A percentile compares a stretch with the other conserved stretches of the same genome.
phyloP scores from a whole-genome alignment of 805 yeast species.

The Saturnispora hagleri region DNA sequence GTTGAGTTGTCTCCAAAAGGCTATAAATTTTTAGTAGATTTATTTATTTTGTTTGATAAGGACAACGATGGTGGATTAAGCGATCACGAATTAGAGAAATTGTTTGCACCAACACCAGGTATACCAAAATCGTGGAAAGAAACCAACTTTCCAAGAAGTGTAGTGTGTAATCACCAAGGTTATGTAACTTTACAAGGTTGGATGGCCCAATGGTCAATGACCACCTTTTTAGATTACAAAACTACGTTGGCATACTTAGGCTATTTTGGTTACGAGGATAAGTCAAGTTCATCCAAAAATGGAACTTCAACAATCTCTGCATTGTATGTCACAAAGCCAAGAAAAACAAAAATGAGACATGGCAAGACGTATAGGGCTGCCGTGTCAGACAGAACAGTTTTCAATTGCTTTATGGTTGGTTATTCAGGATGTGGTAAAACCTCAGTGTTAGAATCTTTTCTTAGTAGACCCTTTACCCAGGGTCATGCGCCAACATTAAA shows the following conservation, averaged over 20 bases:
- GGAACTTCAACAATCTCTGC: slow-evolving; percentile 33
- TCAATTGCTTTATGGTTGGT: slow-evolving; percentile 83
- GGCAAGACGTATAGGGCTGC: slow-evolving; percentile 58
- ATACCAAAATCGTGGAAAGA: slow-evolving; percentile 82
- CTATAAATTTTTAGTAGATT: slow-evolving; percentile 81
- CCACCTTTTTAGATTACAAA: slow-evolving; percentile 76
- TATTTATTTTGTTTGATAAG: slow-evolving; percentile 78
- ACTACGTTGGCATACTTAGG: slow-evolving; percentile 85
- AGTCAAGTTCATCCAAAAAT: slow-evolving; percentile 14
- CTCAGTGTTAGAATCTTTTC: slow-evolving; percentile 71
- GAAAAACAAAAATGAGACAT: slow-evolving; percentile 57
- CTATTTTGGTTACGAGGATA: slow-evolving; percentile 73
- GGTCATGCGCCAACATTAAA: slow-evolving; percentile 72
- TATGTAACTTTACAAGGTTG: slow-evolving; percentile 93
- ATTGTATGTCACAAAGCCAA: slow-evolving; percentile 71
- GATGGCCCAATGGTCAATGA: slow-evolving; percentile 98
- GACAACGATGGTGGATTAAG: slow-evolving; percentile 96
- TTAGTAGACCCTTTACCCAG: slow-evolving; percentile 64
- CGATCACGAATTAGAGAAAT: slow-evolving; percentile 53
- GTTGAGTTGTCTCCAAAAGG: slow-evolving; percentile 92
- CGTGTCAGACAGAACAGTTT: slow-evolving; percentile 78
- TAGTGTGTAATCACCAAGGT: slow-evolving; percentile 86
- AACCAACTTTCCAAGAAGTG: slow-evolving; percentile 74
- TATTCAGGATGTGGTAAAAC: slow-evolving; percentile 83
- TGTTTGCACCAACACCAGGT: slow-evolving; percentile 90